Base-by-base conservation (phyloP, 148 eudicot species). In the Fagopyrum esculentum region DNA sequence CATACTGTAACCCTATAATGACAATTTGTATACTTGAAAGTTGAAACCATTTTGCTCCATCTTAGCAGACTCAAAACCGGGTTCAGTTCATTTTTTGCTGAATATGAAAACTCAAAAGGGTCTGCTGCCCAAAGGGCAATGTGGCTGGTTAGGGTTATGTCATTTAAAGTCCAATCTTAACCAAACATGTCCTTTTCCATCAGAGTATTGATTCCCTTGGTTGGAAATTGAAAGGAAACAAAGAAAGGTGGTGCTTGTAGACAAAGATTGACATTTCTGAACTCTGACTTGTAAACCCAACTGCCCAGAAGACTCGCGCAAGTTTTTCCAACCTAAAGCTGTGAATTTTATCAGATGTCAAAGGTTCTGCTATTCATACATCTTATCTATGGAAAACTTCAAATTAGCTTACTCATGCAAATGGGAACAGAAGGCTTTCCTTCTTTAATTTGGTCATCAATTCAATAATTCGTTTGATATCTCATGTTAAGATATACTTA, bases 311-410 rank as follows among this genome's bases (percentile, higher is more conserved):
- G 29, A 3, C 63, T 29, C 26, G 6, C 29, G 9, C 22, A 49
- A 57, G 63, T 29, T 57, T 57, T 57, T 57, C 63, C 63, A 57
- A 57, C 29, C 15, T 64, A 64, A 35, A 64, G 70, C 70, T 35
- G 17, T 6, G 46, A 40, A 12, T 43, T 40, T 40, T 12, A n/a
- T 59, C 9, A 66, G 71, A 40, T 43, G 22, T 66, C 47, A 43
- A 66, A 66, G 46, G 7, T 66, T 66, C 46, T 66, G 71, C 19
- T 66, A 22, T 40, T 19, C 8, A 40, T 43, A 66, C 9, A 63
- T 13, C 71, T 29, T 29, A 63, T 10, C 44, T 9, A 19, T 9
- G 40, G 13, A 26, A 60, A 59, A 22, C 66, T 22, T 60, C 6
- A 56, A 51, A 56, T 56, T 9, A 56, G 61, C 29, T 19, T 56